Percentiles rank a stretch among this genome's conserved stretches.
These are phyloP conservation scores for Tagetes patula DNA, from an alignment of 129 eudicot species.

Conservation along the genomic window DNA sequence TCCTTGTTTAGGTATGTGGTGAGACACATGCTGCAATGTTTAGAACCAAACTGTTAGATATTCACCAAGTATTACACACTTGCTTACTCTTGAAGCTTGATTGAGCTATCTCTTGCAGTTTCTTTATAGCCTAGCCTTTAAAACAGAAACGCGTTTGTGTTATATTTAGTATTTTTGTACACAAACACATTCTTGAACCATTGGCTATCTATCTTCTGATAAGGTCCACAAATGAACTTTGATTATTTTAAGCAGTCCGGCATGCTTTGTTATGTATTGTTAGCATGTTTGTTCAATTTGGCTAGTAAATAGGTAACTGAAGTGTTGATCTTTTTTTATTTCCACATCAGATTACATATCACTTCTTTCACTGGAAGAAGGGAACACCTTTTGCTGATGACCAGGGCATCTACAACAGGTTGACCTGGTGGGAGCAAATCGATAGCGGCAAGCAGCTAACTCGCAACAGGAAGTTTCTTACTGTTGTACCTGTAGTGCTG, in stretches of 20 bases:
- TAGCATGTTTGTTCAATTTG: not conserved
- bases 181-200: slow-evolving; percentile 8
- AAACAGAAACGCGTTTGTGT: not conserved
- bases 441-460: slow-evolving; percentile 95
- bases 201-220: not conserved
- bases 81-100: slow-evolving; percentile 6
- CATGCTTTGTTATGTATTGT: not conserved
- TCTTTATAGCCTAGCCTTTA: not conserved
- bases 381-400: slow-evolving; percentile 98
- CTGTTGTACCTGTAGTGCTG: slow-evolving; percentile 93
- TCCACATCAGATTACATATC: slow-evolving; percentile 66
- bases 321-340: slow-evolving; percentile 13
- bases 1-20: not conserved
- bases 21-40: not conserved
- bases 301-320: not conserved
- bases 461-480: slow-evolving; percentile 89
- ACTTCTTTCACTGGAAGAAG: slow-evolving; percentile 95
- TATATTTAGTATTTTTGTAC: not conserved
- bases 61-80: not conserved
- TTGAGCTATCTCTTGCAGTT: slow-evolving; percentile 1
- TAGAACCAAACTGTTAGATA: not conserved
- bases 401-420: slow-evolving; percentile 95
- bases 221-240: not conserved
- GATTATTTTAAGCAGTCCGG: not conserved
- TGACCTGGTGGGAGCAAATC: slow-evolving; percentile 99